These are phyloP conservation scores for Aspergillus niger DNA, from an alignment of 2,329 filamentous ascomycete genomes.

Conservation along the genomic window DNA sequence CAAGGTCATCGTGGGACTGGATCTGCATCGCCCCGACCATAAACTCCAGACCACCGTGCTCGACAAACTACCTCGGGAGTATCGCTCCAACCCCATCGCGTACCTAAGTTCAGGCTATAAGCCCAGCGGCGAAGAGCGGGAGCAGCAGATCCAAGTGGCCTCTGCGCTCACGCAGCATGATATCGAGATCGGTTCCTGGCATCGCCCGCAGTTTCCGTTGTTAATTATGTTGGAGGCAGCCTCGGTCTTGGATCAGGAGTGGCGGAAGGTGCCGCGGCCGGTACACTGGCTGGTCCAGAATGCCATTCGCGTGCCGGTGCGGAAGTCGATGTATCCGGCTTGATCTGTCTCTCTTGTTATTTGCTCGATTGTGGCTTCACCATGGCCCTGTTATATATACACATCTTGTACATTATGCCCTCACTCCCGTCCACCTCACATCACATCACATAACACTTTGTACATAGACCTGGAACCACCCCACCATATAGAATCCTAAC, in stretches of 20 bases:
- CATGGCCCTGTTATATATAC: neutral
- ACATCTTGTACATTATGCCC: neutral
- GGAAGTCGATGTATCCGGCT: conserved; percentile 8
- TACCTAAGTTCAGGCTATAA: conserved; percentile 27
- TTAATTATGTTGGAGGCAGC: conserved; percentile 41
- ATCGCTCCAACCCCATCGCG: conserved; percentile 28
- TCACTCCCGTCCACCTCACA: neutral
- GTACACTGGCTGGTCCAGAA: conserved; percentile 36
- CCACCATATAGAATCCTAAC: neutral
- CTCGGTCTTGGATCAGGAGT: conserved; percentile 34
- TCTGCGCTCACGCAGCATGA: conserved; percentile 33
- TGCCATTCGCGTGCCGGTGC: conserved; percentile 35
- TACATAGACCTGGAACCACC: neutral
- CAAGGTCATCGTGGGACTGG: conserved; percentile 38
- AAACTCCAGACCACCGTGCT: conserved; percentile 16
- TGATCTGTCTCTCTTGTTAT: neutral
- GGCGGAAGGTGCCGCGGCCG: conserved; percentile 29
- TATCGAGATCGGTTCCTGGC: conserved; percentile 26
- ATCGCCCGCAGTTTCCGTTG: conserved; percentile 28
- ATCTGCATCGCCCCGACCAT: conserved; percentile 20
- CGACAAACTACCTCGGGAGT: conserved; percentile 28
- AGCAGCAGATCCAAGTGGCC: conserved; percentile 31
- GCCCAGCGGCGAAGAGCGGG: conserved; percentile 24
- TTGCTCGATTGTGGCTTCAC: neutral
- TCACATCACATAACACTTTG: neutral